Evolutionary conservation across 352 stramenopile genomes (phyloP), one percentile per base, ranked within the genome.

Genomic region (Peronospora belbahrii): DNA sequence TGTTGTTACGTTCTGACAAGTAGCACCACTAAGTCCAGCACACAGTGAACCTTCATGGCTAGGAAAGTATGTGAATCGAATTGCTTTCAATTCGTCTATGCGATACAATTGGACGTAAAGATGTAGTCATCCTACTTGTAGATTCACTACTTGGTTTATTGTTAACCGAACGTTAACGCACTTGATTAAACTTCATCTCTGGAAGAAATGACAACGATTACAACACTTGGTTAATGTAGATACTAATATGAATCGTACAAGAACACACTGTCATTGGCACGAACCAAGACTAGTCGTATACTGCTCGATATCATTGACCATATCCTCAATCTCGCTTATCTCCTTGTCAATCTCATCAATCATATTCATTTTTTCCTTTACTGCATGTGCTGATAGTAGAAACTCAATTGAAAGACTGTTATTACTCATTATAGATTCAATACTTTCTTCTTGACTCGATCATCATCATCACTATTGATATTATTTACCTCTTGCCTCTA

Each of bases 331-430:
- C 58, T 89, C 77, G 3, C 63, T 69, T n/a, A 92, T 63, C 61
- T 92, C 81, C 49, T 89, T 77, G 48, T 92, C 77, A 22, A 92
- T 83, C 33, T 83, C 78, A 48, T 89, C 72, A 45, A 92, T 89
- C 19, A 71, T 70, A 27, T 70, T 56, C 69, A 88, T 83, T 49
- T 89, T 86, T 28, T 86, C 72, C 24, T 81, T 56, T 54, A 89
- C 78, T 36, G 69, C 56, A 22, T 30, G 57, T 36, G 70, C 75
- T 86, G 39, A 14, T 9, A 52, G 14, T 14, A 27, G 15, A 6
- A 28, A 39, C 20, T n/a, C n/a, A n/a, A n/a, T 20, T 28, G 1
- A 27, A 36, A 33, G 0, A 33, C 28, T 33, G 28, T 33, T 15
- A 28, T 9, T 41, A 42, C n/a, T 9, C 18, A 14, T 33, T 27